These are phyloP conservation scores for Penicillium angulare DNA, from an alignment of 495 filamentous ascomycete species.

Conservation along the genomic window DNA sequence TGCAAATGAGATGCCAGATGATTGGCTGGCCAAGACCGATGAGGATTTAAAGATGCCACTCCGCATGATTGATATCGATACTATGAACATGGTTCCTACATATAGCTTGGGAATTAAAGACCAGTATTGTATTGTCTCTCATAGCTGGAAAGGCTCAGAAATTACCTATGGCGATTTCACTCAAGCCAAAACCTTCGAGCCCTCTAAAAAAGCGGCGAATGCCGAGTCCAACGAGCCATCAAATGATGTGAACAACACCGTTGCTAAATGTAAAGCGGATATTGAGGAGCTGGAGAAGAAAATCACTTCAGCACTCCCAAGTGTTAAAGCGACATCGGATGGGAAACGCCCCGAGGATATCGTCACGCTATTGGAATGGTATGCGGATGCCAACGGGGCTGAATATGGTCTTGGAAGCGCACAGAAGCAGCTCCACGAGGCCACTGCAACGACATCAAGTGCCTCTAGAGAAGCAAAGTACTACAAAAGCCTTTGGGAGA, in stretches of 20 bases:
- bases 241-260: neutral
- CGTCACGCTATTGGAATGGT: conserved; percentile 1
- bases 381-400: conserved; percentile 1
- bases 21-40: conserved; percentile 3
- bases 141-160: conserved; percentile 47
- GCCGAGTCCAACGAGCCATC: neutral
- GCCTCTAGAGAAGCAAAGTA: conserved; percentile 1
- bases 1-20: neutral
- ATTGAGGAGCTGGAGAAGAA: neutral
- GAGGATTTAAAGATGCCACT: conserved; percentile 4
- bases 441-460: neutral
- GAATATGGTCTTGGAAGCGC: neutral
- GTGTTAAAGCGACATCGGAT: neutral
- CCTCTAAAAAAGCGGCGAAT: conserved; percentile 5
- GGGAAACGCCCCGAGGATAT: neutral
- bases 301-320: neutral
- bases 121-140: conserved; percentile 46
- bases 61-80: conserved; percentile 48
- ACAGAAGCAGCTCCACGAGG: conserved; percentile 2
- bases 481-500: neutral
- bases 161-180: conserved; percentile 36
- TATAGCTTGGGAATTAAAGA: conserved; percentile 25
- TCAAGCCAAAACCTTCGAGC: conserved; percentile 5
- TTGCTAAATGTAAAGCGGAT: conserved; percentile 1
- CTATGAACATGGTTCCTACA: conserved; percentile 32